Percentiles rank a stretch among this genome's conserved stretches.
phyloP scores from a whole-genome alignment of 305 asterid genomes.

The Solanum hybrid region DNA sequence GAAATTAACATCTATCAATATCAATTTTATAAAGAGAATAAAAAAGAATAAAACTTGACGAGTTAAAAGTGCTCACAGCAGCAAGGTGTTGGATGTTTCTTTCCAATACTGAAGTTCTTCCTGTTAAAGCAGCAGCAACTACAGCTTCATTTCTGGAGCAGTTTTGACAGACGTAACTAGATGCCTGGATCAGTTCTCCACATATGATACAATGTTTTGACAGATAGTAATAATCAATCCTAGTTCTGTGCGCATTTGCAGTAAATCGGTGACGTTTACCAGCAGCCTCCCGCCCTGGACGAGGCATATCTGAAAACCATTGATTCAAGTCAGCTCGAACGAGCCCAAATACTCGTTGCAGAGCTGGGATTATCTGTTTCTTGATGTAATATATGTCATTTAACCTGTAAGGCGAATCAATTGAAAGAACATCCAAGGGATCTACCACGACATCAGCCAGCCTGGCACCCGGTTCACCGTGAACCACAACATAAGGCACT shows the following conservation, averaged over 20 bases:
- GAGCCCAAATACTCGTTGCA: slow-evolving; percentile 89
- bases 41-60: neutral
- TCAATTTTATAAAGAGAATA: neutral
- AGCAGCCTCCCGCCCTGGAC: slow-evolving; percentile 54
- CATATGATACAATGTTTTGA: slow-evolving; percentile 84
- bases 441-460: slow-evolving; percentile 87
- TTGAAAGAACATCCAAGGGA: slow-evolving; percentile 62
- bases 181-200: slow-evolving; percentile 69
- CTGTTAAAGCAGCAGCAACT: slow-evolving; percentile 57
- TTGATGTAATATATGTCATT: slow-evolving; percentile 76
- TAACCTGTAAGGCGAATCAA: slow-evolving; percentile 76
- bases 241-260: slow-evolving; percentile 46
- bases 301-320: slow-evolving; percentile 87
- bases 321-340: slow-evolving; percentile 78
- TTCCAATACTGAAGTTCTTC: slow-evolving; percentile 76
- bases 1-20: neutral
- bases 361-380: slow-evolving; percentile 90
- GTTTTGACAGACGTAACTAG: slow-evolving; percentile 45
- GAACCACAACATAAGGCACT: slow-evolving; percentile 85
- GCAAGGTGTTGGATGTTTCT: slow-evolving; percentile 75
- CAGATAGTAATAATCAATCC: slow-evolving; percentile 75
- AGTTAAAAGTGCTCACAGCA: slow-evolving; percentile 56
- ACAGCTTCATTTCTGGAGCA: slow-evolving; percentile 62
- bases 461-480: slow-evolving; percentile 96
- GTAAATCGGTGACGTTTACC: slow-evolving; percentile 39